Base-by-base conservation (phyloP, 1,284 basidiomycete species). In the Acaromyces ingoldii region DNA sequence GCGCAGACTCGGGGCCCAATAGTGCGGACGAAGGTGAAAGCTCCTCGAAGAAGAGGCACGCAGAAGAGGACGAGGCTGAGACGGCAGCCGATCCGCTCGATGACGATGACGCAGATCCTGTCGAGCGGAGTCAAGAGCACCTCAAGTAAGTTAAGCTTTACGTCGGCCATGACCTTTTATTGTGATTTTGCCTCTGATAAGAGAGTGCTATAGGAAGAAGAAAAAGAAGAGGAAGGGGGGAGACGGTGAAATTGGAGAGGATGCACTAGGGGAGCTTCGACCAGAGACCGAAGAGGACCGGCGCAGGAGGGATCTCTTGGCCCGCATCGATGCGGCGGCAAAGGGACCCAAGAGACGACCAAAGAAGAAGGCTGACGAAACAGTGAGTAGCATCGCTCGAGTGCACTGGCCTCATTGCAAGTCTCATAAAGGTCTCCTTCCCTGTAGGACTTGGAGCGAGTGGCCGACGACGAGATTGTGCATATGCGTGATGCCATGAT, bases 381-480 rank as follows among this genome's bases (percentile, higher is more conserved):
- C 76, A 53, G 64, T 62, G 58, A 22, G 26, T n/a, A n/a, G n/a
- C n/a, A n/a, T 49, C 55, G 51, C 10, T 15, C 46, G 52, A 25
- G 15, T 40, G 24, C 34, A 26, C 25, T 17, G 5, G 1, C 11
- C 25, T 17, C 43, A 24, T 28, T n/a, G 34, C 6, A 28, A 39
- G 10, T 83, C 57, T 25, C 26, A 13, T 28, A 26, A 9, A 10
- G 5, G 11, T 52, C 45, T 31, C 31, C 39, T 11, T 45, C 29
- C 40, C 42, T 33, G 39, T 44, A 81, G 77, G 78, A 80, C 57
- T 74, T 97, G 21, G 93, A 98, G 67, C 81, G 84, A 33, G 87
- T 88, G 63, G 90, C 91, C 15, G 93, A 98, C 73, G 89, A 92
- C 60, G 86, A 93, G 65, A 90, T 97, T 22, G 85, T 86, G 0